phyloP scores from a whole-genome alignment of 2,329 filamentous ascomycete genomes.

The Canariomyces notabilis region DNA sequence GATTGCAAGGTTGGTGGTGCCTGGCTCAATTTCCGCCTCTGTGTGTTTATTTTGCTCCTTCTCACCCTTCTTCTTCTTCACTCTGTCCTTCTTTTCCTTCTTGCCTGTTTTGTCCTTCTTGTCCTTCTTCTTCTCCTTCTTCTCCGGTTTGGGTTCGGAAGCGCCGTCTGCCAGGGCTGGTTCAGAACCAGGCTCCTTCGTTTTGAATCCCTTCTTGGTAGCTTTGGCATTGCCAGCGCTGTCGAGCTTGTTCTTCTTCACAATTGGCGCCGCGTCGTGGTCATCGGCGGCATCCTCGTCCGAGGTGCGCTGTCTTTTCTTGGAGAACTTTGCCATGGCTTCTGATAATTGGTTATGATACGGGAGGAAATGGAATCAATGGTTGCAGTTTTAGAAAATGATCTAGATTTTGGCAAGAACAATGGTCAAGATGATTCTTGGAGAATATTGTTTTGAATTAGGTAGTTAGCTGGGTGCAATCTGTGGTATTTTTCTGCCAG shows the following conservation, averaged over 20 bases:
- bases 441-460: neutral
- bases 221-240: conserved; percentile 26
- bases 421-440: too few relatives aligned
- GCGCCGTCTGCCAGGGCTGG: neutral
- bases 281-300: conserved; percentile 23
- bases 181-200: conserved; percentile 13
- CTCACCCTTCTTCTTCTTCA: conserved; percentile 9
- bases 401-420: too few relatives aligned
- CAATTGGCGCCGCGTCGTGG: conserved; percentile 15
- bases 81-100: conserved; percentile 22
- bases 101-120: conserved; percentile 32
- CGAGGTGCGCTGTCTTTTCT: conserved; percentile 22
- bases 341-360: neutral
- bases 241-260: conserved; percentile 29
- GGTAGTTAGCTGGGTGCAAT: neutral
- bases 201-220: conserved; percentile 21
- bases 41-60: too few relatives aligned
- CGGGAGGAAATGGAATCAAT: neutral
- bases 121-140: conserved; percentile 8
- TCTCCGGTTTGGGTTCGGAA: neutral
- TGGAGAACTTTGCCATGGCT: conserved; percentile 24
- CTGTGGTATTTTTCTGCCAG: conserved; percentile 23
- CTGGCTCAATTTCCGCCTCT: too few relatives aligned
- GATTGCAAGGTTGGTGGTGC: too few relatives aligned
- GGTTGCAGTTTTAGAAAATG: neutral